Conservation (phyloP, 345 rosid genomes). For the Physaria fendleri region DNA sequence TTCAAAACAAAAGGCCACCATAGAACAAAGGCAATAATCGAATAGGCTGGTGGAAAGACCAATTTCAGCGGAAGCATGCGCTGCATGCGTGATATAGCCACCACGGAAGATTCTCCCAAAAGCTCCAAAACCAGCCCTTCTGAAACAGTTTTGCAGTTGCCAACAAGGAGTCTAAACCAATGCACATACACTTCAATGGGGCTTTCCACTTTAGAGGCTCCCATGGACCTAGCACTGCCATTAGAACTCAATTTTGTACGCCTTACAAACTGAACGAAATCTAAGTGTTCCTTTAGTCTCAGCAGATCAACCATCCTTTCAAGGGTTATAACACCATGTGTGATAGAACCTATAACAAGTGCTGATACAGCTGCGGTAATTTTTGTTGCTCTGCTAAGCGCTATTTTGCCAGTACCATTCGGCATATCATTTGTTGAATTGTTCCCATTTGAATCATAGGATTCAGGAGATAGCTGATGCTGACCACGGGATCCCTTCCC, state of each 20-base stretch:
- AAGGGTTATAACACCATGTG: conserved; percentile 86
- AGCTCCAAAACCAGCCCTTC: conserved; percentile 89
- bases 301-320: conserved; percentile 87
- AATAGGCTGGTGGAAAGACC: conserved; percentile 91
- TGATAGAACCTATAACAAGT: conserved; percentile 71
- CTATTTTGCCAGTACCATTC: conserved; percentile 40
- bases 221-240: conserved; percentile 66
- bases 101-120: conserved; percentile 76
- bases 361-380: conserved; percentile 78
- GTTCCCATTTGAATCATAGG: conserved; percentile 51
- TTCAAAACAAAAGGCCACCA: conserved; percentile 71
- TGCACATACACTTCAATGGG: conserved; percentile 68
- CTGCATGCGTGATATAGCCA: conserved; percentile 95
- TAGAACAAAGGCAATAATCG: conserved; percentile 67
- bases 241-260: conserved; percentile 65
- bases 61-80: conserved; percentile 72
- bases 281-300: conserved; percentile 78
- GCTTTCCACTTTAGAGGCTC: conserved; percentile 57
- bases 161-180: conserved; percentile 90
- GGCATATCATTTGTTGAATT: conserved; percentile 39
- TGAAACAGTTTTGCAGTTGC: conserved; percentile 77
- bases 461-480: conserved; percentile 69
- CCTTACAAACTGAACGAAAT: conserved; percentile 76
- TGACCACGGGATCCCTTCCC: conserved; percentile 81
- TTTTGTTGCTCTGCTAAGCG: conserved; percentile 50